Evolutionary conservation across 192 early-diverging fungal species (phyloP), one percentile per base, ranked within the genome.

Genomic region (Dimargaris verticillata): DNA sequence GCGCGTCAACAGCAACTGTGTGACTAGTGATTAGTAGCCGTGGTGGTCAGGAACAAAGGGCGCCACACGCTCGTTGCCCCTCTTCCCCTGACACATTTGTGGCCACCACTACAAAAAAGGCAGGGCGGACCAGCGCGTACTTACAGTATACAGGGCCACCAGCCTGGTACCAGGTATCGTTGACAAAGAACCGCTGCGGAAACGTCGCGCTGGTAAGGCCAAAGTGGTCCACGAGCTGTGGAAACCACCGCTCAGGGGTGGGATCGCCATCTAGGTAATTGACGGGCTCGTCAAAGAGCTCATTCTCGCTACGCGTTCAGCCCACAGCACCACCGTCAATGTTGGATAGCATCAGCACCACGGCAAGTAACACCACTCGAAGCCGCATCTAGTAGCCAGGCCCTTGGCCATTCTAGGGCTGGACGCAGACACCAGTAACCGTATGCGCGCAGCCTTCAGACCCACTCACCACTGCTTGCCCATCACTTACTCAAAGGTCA

Each of bases 171-270:
- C 63, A 28, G 25, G 67, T 60, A 6, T 55, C 55, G 44, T 77
- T 77, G 18, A 77, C 69, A 42, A 63, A 74, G 26, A 69, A 50
- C 18, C 62, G 66, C 64, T 77, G 75, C 58, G 63, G 69, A 48
- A 77, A 77, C 45, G 72, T 71, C 11, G 62, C 60, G 13, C 55
- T 53, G 28, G 63, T 65, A 43, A 59, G 42, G 33, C 63, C 70
- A 33, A 61, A 60, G 44, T 77, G 75, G 54, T 77, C 72, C 24
- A 71, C 63, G n/a, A 66, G 64, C 51, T 77, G 75, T 38, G 67
- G 54, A 53, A 77, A 77, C 44, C 65, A 70, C 48, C 60, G 65
- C 4, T 65, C 63, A 9, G 47, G 61, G 22, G 33, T 54, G 13
- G 60, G 48, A 1, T 61, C 53, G 1, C 54, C 64, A 50, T 50